Conservation (phyloP, 2,329 filamentous ascomycete genomes). For the Cladophialophora immunda region DNA sequence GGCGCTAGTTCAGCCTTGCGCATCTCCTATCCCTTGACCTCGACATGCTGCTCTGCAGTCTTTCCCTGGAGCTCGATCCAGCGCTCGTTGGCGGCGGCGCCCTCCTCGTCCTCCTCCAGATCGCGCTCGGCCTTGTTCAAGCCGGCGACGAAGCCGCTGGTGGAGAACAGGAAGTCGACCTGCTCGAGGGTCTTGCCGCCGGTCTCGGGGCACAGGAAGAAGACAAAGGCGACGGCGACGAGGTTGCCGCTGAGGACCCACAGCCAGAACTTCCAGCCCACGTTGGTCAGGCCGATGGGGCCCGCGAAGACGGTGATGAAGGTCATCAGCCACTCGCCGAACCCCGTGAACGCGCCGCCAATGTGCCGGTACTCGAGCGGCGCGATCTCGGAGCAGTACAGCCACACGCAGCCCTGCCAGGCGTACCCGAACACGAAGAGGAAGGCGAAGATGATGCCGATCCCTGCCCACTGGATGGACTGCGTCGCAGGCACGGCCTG, state of each 20-base stretch:
- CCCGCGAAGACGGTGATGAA: slow-evolving; percentile 50
- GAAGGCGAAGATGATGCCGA: slow-evolving; percentile 46
- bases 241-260: slow-evolving; percentile 45
- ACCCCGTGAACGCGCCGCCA: slow-evolving; percentile 45
- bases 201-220: slow-evolving; percentile 37
- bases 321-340: slow-evolving; percentile 47
- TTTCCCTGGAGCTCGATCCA: slow-evolving; percentile 5
- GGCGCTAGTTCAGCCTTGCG: neutral
- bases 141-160: slow-evolving; percentile 12
- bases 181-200: slow-evolving; percentile 36
- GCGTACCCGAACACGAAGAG: slow-evolving; percentile 46
- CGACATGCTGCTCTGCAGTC: slow-evolving; percentile 1
- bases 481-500: slow-evolving; percentile 30
- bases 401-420: slow-evolving; percentile 43
- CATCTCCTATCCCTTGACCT: slow-evolving; percentile 11
- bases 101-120: slow-evolving; percentile 10
- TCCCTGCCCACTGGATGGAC: slow-evolving; percentile 41
- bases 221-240: slow-evolving; percentile 32
- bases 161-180: slow-evolving; percentile 31
- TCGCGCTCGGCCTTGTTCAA: slow-evolving; percentile 11
- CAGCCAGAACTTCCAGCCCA: slow-evolving; percentile 47
- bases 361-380: slow-evolving; percentile 48
- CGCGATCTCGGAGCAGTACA: slow-evolving; percentile 47
- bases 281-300: slow-evolving; percentile 44
- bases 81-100: neutral